Evolutionary conservation across 2,329 filamentous ascomycete species (phyloP).

Genomic region (Cercospora janseana): DNA sequence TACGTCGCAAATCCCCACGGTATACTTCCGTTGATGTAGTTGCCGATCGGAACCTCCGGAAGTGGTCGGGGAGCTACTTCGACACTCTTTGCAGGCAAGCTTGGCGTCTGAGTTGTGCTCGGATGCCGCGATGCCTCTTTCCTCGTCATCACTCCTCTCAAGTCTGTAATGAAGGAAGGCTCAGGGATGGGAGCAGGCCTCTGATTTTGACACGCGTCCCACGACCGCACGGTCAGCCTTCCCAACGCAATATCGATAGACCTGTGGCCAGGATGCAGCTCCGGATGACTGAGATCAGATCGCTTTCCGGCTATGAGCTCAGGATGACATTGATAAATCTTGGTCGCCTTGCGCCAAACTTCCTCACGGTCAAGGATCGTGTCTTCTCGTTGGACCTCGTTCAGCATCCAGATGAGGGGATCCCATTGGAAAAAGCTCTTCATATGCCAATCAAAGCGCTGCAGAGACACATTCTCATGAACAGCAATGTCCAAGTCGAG

Average conservation of each 20-base stretch:
- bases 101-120: slow-evolving; percentile 19
- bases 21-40: slow-evolving; percentile 17
- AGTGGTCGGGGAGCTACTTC: slow-evolving; percentile 1
- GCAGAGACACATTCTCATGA: slow-evolving; percentile 41
- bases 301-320: slow-evolving; percentile 40
- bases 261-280: slow-evolving; percentile 40
- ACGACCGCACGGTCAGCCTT: slow-evolving; percentile 47
- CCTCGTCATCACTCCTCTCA: slow-evolving; percentile 17
- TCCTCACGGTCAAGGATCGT: slow-evolving; percentile 26
- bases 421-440: slow-evolving; percentile 52
- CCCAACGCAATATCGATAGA: slow-evolving; percentile 46
- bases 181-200: slow-evolving; percentile 6
- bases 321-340: slow-evolving; percentile 45
- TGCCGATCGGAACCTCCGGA: slow-evolving; percentile 18
- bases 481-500: slow-evolving; percentile 44
- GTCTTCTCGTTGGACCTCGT: slow-evolving; percentile 33
- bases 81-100: slow-evolving; percentile 15
- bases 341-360: slow-evolving; percentile 48
- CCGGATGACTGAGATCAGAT: slow-evolving; percentile 40
- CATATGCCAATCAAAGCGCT: slow-evolving; percentile 54
- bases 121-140: slow-evolving; percentile 19
- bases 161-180: slow-evolving; percentile 18
- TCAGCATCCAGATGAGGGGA: slow-evolving; percentile 40
- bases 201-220: slow-evolving; percentile 36
- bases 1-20: slow-evolving; percentile 20